These are phyloP conservation scores for Tylopilus plumbeoviolaceoides DNA, from an alignment of 768 basidiomycete genomes.

Conservation along the genomic window DNA sequence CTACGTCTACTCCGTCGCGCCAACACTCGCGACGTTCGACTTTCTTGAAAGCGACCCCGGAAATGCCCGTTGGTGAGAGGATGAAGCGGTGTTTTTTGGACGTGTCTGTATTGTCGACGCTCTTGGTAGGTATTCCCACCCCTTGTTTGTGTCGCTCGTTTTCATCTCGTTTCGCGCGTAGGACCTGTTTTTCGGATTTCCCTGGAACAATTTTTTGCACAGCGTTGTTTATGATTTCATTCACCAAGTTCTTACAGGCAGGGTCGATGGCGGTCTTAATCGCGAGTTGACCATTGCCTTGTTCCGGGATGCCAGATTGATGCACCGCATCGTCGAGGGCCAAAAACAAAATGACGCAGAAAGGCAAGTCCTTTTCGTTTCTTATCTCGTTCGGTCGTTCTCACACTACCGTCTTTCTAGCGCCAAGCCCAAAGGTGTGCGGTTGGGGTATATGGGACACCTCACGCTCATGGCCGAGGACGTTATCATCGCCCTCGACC, in stretches of 20 bases:
- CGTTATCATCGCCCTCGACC: constrained; percentile 82
- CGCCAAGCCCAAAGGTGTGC: constrained; percentile 68
- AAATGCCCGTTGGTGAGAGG: constrained; percentile 66
- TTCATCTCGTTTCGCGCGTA: constrained; percentile 26
- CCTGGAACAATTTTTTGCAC: constrained; percentile 97
- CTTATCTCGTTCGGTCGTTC: not conserved
- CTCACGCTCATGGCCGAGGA: constrained; percentile 94
- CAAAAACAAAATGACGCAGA: constrained; percentile 76
- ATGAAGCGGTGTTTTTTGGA: constrained; percentile 79
- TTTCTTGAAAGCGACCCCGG: constrained; percentile 31
- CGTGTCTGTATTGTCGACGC: constrained; percentile 63
- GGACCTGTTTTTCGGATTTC: constrained; percentile 95
- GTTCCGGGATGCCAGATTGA: constrained; percentile 81
- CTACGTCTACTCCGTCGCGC: constrained; percentile 46
- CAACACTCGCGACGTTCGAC: constrained; percentile 49
- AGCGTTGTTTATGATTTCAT: constrained; percentile 94
- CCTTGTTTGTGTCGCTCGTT: not conserved
- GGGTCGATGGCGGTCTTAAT: constrained; percentile 77
- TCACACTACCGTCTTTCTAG: constrained; percentile 31
- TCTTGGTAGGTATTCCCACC: constrained; percentile 57
- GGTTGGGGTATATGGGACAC: constrained; percentile 96
- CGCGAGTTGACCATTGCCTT: constrained; percentile 78
- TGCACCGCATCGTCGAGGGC: constrained; percentile 84
- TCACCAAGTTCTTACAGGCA: constrained; percentile 91
- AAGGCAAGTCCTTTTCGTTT: constrained; percentile 43